These are phyloP conservation scores for Cyclotella sp. DNA, from an alignment of 108 stramenopile species.

Conservation along the genomic window DNA sequence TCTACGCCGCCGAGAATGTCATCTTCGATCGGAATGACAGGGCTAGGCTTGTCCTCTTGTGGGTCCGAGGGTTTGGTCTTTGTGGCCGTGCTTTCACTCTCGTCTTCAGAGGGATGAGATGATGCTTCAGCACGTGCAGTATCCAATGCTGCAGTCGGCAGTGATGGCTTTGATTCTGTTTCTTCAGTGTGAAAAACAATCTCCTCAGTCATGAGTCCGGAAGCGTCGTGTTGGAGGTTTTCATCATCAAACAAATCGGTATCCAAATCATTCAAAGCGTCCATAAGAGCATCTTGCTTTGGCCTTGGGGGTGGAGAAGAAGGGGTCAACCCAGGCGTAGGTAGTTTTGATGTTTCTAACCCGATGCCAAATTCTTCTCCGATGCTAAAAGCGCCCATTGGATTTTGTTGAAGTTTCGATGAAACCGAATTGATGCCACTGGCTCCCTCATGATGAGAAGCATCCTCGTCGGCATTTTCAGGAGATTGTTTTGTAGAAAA, in stretches of 20 bases:
- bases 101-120: not conserved
- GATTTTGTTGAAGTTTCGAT: constrained; percentile 29
- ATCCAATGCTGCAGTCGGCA: not conserved
- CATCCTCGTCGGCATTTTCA: constrained; percentile 13
- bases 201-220: constrained; percentile 31
- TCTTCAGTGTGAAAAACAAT: constrained; percentile 29
- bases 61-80: not conserved
- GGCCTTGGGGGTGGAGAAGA: constrained; percentile 41
- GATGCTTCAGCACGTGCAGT: not conserved
- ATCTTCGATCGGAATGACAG: constrained; percentile 9
- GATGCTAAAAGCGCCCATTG: constrained; percentile 77
- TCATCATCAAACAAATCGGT: constrained; percentile 59
- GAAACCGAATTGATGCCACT: constrained; percentile 3
- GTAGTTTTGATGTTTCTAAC: constrained; percentile 41
- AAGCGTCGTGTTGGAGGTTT: not conserved
- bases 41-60: not conserved
- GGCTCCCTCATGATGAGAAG: constrained; percentile 12
- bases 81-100: not conserved
- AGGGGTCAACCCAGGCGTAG: constrained; percentile 18
- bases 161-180: not conserved
- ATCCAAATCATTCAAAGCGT: constrained; percentile 70
- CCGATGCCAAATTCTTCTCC: constrained; percentile 75
- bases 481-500: constrained; percentile 31
- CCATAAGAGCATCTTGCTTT: constrained; percentile 62
- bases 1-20: constrained; percentile 33